These are phyloP conservation scores for Beauveria varroae DNA, from an alignment of 2,329 filamentous ascomycete genomes.

Conservation along the genomic window DNA sequence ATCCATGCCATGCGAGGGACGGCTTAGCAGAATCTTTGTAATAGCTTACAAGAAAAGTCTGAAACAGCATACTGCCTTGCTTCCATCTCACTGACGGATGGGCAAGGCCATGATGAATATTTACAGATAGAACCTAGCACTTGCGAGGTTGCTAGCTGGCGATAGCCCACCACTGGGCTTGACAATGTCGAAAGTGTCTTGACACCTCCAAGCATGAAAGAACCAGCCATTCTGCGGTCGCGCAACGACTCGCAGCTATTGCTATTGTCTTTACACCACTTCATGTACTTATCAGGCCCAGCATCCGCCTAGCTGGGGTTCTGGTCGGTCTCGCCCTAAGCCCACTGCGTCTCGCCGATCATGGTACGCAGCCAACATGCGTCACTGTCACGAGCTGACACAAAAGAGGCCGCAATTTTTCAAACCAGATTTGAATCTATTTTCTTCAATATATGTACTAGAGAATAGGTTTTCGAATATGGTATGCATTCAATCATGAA, in stretches of 20 bases:
- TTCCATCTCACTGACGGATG: neutral
- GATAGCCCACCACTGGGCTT: conserved; percentile 16
- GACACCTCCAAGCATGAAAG: conserved; percentile 16
- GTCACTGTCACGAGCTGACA: neutral
- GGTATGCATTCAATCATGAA: conserved; percentile 1
- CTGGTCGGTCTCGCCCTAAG: conserved; percentile 15
- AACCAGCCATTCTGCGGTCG: conserved; percentile 15
- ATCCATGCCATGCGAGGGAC: no score
- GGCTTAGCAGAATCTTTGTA: no score
- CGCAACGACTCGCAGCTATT: conserved; percentile 17
- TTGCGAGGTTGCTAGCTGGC: conserved; percentile 15
- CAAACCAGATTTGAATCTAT: no score
- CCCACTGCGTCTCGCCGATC: conserved; percentile 16
- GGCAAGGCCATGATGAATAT: neutral
- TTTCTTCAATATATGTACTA: no score
- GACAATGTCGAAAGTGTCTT: conserved; percentile 16
- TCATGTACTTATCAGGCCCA: conserved; percentile 13
- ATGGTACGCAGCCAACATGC: conserved; percentile 14
- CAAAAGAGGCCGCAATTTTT: conserved; percentile 6
- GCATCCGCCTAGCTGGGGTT: conserved; percentile 14
- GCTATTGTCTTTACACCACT: conserved; percentile 16
- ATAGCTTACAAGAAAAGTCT: no score
- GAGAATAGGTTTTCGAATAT: no score
- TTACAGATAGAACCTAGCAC: conserved; percentile 7
- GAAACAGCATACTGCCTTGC: neutral